Evolutionary conservation across 495 filamentous ascomycete genomes (phyloP).

Genomic region (Penicillium tannophilum): DNA sequence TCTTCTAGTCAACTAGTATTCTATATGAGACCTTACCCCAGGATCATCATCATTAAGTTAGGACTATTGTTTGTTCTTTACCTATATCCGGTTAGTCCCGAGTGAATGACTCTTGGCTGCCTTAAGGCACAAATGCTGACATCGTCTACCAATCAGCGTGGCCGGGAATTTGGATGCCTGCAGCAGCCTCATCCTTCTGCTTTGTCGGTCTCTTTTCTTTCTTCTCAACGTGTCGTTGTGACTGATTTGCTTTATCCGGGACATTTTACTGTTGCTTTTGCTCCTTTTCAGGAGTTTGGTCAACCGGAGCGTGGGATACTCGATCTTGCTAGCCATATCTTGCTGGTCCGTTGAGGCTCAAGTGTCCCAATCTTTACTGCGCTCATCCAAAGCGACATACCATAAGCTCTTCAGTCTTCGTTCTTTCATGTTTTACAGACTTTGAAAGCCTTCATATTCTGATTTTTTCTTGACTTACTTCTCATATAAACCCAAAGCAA

Average conservation of each 20-base stretch:
- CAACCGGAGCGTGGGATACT: constrained; percentile 8
- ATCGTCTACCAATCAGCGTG: constrained; percentile 8
- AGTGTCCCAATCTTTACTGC: background rate
- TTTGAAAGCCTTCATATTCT: background rate
- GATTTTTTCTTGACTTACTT: background rate
- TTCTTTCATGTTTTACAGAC: background rate
- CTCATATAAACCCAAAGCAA: background rate
- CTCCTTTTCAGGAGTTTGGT: constrained; percentile 1
- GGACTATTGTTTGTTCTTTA: too few relatives aligned
- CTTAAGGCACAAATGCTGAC: background rate
- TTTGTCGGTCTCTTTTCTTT: constrained; percentile 10
- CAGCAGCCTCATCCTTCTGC: constrained; percentile 9
- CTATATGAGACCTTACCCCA: too few relatives aligned
- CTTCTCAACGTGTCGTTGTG: constrained; percentile 7
- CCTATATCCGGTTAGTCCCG: background rate
- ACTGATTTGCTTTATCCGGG: constrained; percentile 3
- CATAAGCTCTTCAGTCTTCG: constrained; percentile 3
- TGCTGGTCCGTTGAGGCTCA: constrained; percentile 6
- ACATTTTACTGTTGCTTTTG: constrained; percentile 5
- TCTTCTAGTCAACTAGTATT: too few relatives aligned
- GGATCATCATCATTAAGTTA: too few relatives aligned
- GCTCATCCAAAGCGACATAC: constrained; percentile 8
- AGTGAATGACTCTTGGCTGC: background rate
- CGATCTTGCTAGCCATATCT: constrained; percentile 1
- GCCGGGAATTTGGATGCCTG: constrained; percentile 25